Conservation (phyloP, 805 yeast genomes). For the Sugiyamaella chiloensis region DNA sequence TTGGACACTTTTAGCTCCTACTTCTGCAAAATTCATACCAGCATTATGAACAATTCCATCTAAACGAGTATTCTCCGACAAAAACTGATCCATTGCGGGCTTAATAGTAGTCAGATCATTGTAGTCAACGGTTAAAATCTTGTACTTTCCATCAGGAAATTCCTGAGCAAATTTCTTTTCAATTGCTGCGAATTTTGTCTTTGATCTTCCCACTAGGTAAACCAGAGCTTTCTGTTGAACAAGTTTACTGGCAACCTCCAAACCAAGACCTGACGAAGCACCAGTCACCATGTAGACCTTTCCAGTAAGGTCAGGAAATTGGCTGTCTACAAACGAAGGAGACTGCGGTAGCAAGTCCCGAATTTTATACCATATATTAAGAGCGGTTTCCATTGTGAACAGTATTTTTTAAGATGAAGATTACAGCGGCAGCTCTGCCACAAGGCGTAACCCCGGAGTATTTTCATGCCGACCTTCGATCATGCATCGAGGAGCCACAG, state of each 20-base stretch:
- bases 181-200: slow-evolving; percentile 32
- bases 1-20: slow-evolving; percentile 35
- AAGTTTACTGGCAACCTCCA: slow-evolving; percentile 34
- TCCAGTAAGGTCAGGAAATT: slow-evolving; percentile 36
- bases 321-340: slow-evolving; percentile 25
- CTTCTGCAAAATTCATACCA: slow-evolving; percentile 42
- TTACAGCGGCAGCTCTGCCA: no score
- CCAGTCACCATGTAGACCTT: slow-evolving; percentile 36
- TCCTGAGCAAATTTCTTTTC: slow-evolving; percentile 30
- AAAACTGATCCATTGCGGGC: slow-evolving; percentile 20
- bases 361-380: not conserved
- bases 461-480: no score
- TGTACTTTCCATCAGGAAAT: slow-evolving; percentile 21
- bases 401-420: no score
- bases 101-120: slow-evolving; percentile 10
- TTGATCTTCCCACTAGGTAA: slow-evolving; percentile 36
- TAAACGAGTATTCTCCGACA: slow-evolving; percentile 12
- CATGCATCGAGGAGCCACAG: no score
- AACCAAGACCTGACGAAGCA: slow-evolving; percentile 37
- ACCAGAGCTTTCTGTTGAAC: slow-evolving; percentile 35
- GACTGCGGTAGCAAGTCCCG: slow-evolving; percentile 5
- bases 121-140: slow-evolving; percentile 33
- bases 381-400: not conserved
- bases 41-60: slow-evolving; percentile 43
- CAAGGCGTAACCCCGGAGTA: no score